Base-by-base conservation (phyloP, 1,139 yeast genomes). In the Saccharomyces hybrid region DNA sequence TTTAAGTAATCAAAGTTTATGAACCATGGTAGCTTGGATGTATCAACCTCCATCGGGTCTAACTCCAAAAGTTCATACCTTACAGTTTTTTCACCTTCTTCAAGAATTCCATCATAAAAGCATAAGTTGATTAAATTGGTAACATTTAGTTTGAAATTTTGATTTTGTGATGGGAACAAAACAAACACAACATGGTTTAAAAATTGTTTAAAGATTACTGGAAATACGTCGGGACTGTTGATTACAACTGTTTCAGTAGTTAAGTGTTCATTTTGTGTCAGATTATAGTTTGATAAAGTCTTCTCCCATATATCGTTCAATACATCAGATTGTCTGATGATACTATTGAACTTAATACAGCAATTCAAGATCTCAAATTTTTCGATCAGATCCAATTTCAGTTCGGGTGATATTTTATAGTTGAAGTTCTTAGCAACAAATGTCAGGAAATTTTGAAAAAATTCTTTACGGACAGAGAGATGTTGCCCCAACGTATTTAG, bases 341-440 rank as follows among this genome's bases (percentile, higher is more conserved):
- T 57, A 6, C 60, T 49, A 9, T 79, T 61, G 14, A 86, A 67
- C 25, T 73, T 74, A 50, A 72, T 68, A 0, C 86, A 80, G 4
- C 86, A 80, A 31, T 78, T 77, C 46, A 82, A 68, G 61, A 83
- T 80, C 63, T 88, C 95, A 50, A 66, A 63, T 41, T 60, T 65
- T 56, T 68, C 70, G 20, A 72, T 52, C 51, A 70, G 61, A 6
- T 57, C 28, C 48, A 67, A 54, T 54, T 66, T 67, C 5, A 61
- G 46, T 8, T 49, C 67, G 49, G 63, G 66, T 11, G 74, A 67
- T 14, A 77, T 59, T 31, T 72, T 64, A 14, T 69, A 59, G 4
- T 73, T 65, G 58, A 83, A 84, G 64, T 85, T 84, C 16, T 68
- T 57, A 26, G 73, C 67, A 11, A 77, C 68, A 62, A 76, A 86